phyloP scores from a whole-genome alignment of 1,284 basidiomycete species.

The Clitocybe nebularis region DNA sequence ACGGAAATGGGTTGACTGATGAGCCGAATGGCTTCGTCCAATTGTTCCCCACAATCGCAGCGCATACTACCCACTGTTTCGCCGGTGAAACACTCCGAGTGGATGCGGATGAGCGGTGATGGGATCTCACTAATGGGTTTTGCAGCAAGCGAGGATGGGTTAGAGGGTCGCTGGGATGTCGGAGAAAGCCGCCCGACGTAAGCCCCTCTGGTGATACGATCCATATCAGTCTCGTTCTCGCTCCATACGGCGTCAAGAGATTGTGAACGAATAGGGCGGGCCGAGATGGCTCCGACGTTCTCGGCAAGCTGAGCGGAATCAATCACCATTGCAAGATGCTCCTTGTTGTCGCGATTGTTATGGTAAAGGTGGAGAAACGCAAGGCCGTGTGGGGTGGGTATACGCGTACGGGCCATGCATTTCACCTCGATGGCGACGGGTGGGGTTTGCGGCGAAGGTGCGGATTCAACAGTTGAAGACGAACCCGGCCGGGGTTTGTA shows the following conservation, averaged over 20 bases:
- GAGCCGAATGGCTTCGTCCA: conserved; percentile 92
- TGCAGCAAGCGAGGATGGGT: conserved; percentile 31
- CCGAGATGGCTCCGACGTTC: conserved; percentile 30
- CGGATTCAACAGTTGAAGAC: conserved; percentile 13
- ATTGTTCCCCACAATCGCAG: conserved; percentile 98
- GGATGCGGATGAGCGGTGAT: conserved; percentile 88
- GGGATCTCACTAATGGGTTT: conserved; percentile 36
- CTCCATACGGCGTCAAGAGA: conserved; percentile 87
- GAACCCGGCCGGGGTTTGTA: conserved; percentile 21
- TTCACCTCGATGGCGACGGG: conserved; percentile 54
- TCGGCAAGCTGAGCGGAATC: conserved; percentile 79
- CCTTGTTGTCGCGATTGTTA: conserved; percentile 88
- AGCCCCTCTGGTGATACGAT: conserved; percentile 90
- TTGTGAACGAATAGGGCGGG: conserved; percentile 71
- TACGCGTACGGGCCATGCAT: conserved; percentile 95
- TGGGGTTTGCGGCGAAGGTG: conserved; percentile 14
- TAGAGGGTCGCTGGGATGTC: conserved; percentile 50
- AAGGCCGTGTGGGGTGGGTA: conserved; percentile 95
- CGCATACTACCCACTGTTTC: conserved; percentile 98
- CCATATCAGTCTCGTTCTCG: conserved; percentile 87
- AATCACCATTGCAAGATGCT: conserved; percentile 96
- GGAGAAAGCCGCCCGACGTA: conserved; percentile 83
- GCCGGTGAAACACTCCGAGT: conserved; percentile 98
- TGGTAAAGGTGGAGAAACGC: conserved; percentile 94
- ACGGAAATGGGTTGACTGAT: conserved; percentile 75